Evolutionary conservation across 192 early-diverging fungal species (phyloP).

Genomic region (Phlyctochytrium arcticum): DNA sequence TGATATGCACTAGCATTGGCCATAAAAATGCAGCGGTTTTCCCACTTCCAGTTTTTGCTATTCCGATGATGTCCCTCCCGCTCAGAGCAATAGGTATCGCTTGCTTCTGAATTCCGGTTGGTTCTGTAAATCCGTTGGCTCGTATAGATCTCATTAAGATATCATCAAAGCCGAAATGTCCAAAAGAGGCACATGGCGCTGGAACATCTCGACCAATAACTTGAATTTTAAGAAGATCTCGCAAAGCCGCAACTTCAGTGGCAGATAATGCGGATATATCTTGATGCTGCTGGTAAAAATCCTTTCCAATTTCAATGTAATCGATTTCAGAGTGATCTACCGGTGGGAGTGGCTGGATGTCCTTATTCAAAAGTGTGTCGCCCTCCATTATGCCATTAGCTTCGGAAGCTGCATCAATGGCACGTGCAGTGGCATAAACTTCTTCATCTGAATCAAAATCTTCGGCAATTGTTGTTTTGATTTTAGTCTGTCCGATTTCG

Average conservation of each 20-base stretch:
- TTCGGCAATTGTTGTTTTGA: too few relatives aligned
- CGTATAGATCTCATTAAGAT: constrained; percentile 57
- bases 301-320: constrained; percentile 69
- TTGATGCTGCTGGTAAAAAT: constrained; percentile 73
- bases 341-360: constrained; percentile 61
- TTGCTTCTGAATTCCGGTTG: constrained; percentile 75
- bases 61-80: constrained; percentile 79
- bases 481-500: constrained; percentile 61
- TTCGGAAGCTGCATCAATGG: constrained; percentile 67
- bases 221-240: constrained; percentile 58
- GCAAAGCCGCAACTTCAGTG: constrained; percentile 51
- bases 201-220: constrained; percentile 61
- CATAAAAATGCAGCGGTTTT: constrained; percentile 81
- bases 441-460: constrained; percentile 76
- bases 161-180: constrained; percentile 79
- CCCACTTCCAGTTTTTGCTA: constrained; percentile 82
- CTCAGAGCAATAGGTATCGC: constrained; percentile 71
- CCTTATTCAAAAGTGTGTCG: constrained; percentile 37
- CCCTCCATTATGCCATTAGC: constrained; percentile 40
- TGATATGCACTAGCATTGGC: constrained; percentile 82
- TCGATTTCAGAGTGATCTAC: constrained; percentile 65
- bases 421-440: constrained; percentile 76
- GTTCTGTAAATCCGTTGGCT: constrained; percentile 63
- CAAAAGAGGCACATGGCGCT: constrained; percentile 78
- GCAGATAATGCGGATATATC: constrained; percentile 64